Base-by-base conservation (phyloP, 1,284 basidiomycete genomes). In the Stereum hirsutum region DNA sequence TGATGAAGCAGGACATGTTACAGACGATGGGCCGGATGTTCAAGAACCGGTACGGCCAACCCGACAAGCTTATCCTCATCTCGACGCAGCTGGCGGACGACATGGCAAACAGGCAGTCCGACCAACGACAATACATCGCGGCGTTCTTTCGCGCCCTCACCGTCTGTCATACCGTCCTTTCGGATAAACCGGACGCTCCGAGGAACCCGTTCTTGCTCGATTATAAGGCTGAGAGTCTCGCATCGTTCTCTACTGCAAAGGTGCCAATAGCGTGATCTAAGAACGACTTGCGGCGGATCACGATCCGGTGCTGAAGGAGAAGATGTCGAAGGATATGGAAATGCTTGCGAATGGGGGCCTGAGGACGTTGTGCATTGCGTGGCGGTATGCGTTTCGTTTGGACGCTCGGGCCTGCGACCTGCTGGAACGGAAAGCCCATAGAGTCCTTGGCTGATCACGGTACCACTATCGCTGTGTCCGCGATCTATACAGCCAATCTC, bases 201-300 rank as follows among this genome's bases (percentile, higher is more conserved):
- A 65, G 68, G 34, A 65, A 81, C 12, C 89, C 88, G 0, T 81
- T 71, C 60, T 61, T 68, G 4, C 63, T 98, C 50, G 81, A 89
- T 45, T 98, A 97, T 72, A 97, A 98, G 65, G 93, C 94, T 6
- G 92, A 98, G 63, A 92, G 46, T 89, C 89, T 15, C 70, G 73
- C 53, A 69, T 97, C 47, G 66, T 92, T 14, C 65, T 97, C 52
- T 94, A 94, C 59, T 90, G 86, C 72, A 98, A 97, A 63, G 94
- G 94, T n/a, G 94, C 94, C 7, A 94, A 98, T 62, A 89, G 82
- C 52, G 91, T 98, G 54, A 89, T 98, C 55, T 95, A 94, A 57
- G 80, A 85, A 53, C 81, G 94, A 10, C 72, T 99, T 2, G 72
- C 75, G 15, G 62, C 68, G 24, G 76, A 88, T 52, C 89, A 91